Evolutionary conservation across 2,329 filamentous ascomycete genomes (phyloP).

Genomic region (Colletotrichum musicola): DNA sequence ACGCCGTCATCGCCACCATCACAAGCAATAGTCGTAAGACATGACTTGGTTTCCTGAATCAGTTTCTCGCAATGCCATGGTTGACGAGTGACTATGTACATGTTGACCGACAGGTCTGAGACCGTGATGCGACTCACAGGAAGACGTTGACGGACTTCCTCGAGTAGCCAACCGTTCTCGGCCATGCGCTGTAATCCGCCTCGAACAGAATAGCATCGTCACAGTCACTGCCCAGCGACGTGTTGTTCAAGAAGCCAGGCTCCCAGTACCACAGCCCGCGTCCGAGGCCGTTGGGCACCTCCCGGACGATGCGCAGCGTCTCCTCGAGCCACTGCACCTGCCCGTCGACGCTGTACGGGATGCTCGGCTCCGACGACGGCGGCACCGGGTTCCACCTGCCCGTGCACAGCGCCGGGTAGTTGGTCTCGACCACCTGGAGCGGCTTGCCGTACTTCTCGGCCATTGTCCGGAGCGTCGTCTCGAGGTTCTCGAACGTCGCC

Average conservation of each 20-base stretch:
- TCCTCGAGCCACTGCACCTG: conserved; percentile 29
- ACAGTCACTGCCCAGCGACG: conserved; percentile 32
- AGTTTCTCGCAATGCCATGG: neutral
- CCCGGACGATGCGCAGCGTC: conserved; percentile 25
- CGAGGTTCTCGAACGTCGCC: conserved; percentile 34
- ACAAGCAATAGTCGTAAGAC: neutral
- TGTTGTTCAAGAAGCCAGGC: conserved; percentile 21
- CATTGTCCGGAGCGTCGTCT: conserved; percentile 16
- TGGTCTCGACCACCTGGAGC: conserved; percentile 34
- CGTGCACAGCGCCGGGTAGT: conserved; percentile 35
- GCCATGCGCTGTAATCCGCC: conserved; percentile 33
- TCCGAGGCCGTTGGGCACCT: conserved; percentile 25
- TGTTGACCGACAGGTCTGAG: too few relatives aligned
- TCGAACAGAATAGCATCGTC: conserved; percentile 35
- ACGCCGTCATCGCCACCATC: too few relatives aligned
- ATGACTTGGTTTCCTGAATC: neutral
- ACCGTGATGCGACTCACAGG: neutral
- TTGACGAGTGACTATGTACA: too few relatives aligned
- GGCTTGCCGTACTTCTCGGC: conserved; percentile 33
- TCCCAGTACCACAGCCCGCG: conserved; percentile 35
- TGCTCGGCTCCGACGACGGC: conserved; percentile 29
- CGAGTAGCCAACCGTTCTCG: conserved; percentile 30
- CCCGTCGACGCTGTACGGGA: conserved; percentile 32
- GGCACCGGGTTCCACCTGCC: conserved; percentile 35
- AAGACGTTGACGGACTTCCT: conserved; percentile 26